Percentiles rank a stretch among this genome's conserved stretches.
Evolutionary conservation across 2,329 filamentous ascomycete species (phyloP).

Genomic region (Arthrobotrys sphaeroides): DNA sequence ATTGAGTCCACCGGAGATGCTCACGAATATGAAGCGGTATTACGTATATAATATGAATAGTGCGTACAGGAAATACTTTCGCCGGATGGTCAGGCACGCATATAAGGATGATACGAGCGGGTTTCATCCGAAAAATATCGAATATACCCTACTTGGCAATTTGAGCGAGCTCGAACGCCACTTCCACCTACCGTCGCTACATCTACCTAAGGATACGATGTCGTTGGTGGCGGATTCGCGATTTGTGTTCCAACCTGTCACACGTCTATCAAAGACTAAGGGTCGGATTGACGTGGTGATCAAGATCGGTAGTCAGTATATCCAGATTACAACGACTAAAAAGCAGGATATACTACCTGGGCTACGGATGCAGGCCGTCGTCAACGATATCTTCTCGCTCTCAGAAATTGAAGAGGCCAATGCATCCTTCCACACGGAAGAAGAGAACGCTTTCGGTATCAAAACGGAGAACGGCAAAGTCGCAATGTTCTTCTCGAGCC

Average conservation of each 20-base stretch:
- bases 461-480: constrained; percentile 75
- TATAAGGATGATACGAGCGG: constrained; percentile 70
- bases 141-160: constrained; percentile 73
- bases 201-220: constrained; percentile 75
- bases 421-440: constrained; percentile 71
- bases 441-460: constrained; percentile 74
- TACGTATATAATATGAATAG: constrained; percentile 80
- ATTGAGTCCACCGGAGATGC: constrained; percentile 71
- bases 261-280: constrained; percentile 73
- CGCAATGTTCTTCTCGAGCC: constrained; percentile 76
- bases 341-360: constrained; percentile 74
- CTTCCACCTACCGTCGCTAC: constrained; percentile 73
- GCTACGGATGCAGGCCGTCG: constrained; percentile 70
- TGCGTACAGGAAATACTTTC: constrained; percentile 74
- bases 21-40: constrained; percentile 69
- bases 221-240: constrained; percentile 74
- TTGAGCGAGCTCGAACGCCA: constrained; percentile 73
- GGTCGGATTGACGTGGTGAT: constrained; percentile 76
- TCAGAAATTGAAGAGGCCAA: constrained; percentile 73
- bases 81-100: constrained; percentile 70
- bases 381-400: constrained; percentile 76
- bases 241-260: constrained; percentile 73
- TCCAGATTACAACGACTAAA: constrained; percentile 74
- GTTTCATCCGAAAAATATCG: constrained; percentile 72
- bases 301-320: constrained; percentile 74